Evolutionary conservation across 108 stramenopile genomes (phyloP).

Genomic region (Nitzschia putrida): DNA sequence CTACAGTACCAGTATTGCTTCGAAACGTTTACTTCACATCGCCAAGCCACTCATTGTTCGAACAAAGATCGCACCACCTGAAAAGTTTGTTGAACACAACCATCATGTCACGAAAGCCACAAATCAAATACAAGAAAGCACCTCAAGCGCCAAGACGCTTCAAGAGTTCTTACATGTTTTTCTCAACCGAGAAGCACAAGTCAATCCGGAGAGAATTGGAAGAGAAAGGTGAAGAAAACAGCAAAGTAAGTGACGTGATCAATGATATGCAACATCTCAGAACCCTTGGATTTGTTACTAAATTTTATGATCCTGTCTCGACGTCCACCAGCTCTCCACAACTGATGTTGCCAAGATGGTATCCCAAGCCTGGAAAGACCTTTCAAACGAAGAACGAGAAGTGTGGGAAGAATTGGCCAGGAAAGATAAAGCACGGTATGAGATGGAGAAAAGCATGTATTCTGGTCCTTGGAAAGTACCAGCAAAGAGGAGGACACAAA

Average conservation of each 20-base stretch:
- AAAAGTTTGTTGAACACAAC: too few relatives aligned
- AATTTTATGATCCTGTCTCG: too few relatives aligned
- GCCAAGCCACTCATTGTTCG: too few relatives aligned
- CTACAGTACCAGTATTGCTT: too few relatives aligned
- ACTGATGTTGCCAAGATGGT: constrained; percentile 47
- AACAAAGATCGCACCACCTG: too few relatives aligned
- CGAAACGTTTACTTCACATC: too few relatives aligned
- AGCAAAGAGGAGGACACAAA: constrained; percentile 38
- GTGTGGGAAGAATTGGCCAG: constrained; percentile 56
- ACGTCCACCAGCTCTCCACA: constrained; percentile 23
- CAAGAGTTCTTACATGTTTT: constrained; percentile 61
- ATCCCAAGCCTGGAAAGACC: constrained; percentile 34
- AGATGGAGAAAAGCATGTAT: constrained; percentile 51
- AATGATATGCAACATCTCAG: too few relatives aligned
- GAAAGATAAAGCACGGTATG: constrained; percentile 63
- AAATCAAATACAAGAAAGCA: constrained; percentile 39
- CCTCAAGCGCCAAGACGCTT: constrained; percentile 64
- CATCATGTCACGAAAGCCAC: not conserved
- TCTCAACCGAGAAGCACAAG: constrained; percentile 50
- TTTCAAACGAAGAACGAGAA: constrained; percentile 38
- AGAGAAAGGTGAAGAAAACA: constrained; percentile 26
- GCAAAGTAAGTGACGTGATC: constrained; percentile 7
- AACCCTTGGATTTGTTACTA: too few relatives aligned
- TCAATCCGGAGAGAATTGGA: constrained; percentile 55
- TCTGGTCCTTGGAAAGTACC: constrained; percentile 60